A percentile compares a stretch with the other conserved stretches of the same genome.
These are phyloP conservation scores for Hirsutella thompsonii DNA, from an alignment of 2,329 filamentous ascomycete species.

Conservation along the genomic window DNA sequence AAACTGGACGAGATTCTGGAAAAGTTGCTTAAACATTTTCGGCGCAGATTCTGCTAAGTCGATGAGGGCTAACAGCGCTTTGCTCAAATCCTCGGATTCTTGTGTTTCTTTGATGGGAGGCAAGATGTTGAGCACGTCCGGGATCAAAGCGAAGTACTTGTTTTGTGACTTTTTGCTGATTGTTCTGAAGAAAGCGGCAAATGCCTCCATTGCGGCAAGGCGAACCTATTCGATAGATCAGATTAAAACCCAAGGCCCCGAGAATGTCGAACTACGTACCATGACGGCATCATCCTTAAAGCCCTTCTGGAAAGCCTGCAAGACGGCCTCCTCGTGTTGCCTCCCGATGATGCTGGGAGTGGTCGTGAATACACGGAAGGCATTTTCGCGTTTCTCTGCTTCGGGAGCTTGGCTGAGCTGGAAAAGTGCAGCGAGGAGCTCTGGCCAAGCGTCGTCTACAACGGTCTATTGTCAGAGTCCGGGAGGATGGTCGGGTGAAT, in stretches of 20 bases:
- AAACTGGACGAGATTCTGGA: conserved; percentile 85
- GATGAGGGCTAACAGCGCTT: conserved; percentile 80
- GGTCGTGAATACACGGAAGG: conserved; percentile 89
- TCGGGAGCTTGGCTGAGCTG: conserved; percentile 80
- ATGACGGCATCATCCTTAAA: conserved; percentile 80
- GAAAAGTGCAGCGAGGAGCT: conserved; percentile 76
- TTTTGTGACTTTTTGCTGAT: conserved; percentile 76
- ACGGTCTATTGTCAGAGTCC: conserved; percentile 8
- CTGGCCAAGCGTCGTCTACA: conserved; percentile 73
- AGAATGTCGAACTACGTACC: conserved; percentile 31
- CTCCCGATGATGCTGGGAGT: conserved; percentile 93
- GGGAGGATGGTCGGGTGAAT: not conserved
- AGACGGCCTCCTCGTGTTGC: conserved; percentile 84
- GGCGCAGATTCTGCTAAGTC: conserved; percentile 89
- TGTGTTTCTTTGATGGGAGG: conserved; percentile 85
- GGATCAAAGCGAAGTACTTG: conserved; percentile 79
- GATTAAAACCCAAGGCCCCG: conserved; percentile 1
- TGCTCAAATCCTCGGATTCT: conserved; percentile 83
- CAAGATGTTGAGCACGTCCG: conserved; percentile 86
- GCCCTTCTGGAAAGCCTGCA: conserved; percentile 77
- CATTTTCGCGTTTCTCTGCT: conserved; percentile 73
- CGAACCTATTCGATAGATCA: conserved; percentile 50
- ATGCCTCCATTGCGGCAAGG: conserved; percentile 90
- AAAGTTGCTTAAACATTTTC: conserved; percentile 95
- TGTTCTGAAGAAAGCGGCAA: conserved; percentile 88